Evolutionary conservation across 164 flowering plant genomes (phyloP).

Genomic region (Liquidambar formosana): DNA sequence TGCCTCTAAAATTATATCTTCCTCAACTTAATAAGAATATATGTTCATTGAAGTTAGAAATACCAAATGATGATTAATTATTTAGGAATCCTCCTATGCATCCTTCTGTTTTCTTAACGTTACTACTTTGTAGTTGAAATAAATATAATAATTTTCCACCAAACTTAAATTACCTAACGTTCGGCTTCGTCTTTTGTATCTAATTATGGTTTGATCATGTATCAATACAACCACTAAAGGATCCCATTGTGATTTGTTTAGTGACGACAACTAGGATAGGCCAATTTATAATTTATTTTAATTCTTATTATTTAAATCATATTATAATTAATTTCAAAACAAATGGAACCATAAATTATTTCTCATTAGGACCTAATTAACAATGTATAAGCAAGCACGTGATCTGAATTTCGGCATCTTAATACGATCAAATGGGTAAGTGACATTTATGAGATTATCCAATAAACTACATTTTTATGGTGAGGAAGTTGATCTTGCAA

Average conservation of each 20-base stretch:
- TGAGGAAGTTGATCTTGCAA: too few species aligned
- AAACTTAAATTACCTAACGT: not conserved
- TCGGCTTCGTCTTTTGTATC: not conserved
- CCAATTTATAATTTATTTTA: not conserved
- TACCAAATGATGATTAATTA: too few species aligned
- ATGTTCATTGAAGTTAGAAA: too few species aligned
- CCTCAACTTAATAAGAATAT: too few species aligned
- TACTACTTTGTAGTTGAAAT: not conserved
- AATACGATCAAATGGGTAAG: too few species aligned
- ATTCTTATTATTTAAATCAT: too few species aligned
- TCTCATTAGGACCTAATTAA: not conserved
- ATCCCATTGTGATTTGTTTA: not conserved
- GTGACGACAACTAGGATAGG: not conserved
- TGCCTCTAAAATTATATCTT: too few species aligned
- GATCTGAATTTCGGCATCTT: not conserved
- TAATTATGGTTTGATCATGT: not conserved
- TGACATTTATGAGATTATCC: too few species aligned
- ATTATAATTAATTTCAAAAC: too few species aligned
- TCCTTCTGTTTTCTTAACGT: not conserved
- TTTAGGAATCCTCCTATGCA: not conserved
- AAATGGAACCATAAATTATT: not conserved
- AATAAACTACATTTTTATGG: too few species aligned
- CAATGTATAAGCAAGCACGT: not conserved
- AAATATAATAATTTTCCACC: not conserved
- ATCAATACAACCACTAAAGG: not conserved